Base-by-base conservation (phyloP, 495 filamentous ascomycete genomes). In the Annulohypoxylon nitens region DNA sequence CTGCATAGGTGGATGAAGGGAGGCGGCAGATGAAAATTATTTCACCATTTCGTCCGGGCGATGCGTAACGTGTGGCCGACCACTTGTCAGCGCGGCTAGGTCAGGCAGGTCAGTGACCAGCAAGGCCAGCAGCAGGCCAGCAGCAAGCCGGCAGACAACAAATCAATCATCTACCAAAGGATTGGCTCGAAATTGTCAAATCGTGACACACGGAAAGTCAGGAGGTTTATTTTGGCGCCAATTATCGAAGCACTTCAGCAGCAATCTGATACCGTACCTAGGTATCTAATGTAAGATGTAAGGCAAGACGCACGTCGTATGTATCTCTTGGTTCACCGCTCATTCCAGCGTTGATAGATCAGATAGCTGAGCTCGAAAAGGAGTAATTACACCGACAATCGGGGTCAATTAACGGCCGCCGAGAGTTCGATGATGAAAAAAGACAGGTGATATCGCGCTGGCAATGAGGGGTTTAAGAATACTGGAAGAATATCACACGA, bases 161-260 rank as follows among this genome's bases (percentile, higher is more conserved):
- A 67, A 74, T 70, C 67, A 70, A 48, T 70, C 23, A 23, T 18
- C 45, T 63, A 51, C 36, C 51, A 30, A 74, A 43, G 50, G 41
- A 53, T 47, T 70, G 55, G 57, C 61, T 50, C 55, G 18, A n/a
- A 36, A 55, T 58, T 34, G 63, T 70, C 43, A 48, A 48, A 74
- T 61, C 70, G 72, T 70, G 57, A 67, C 58, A 70, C 66, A 74
- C 64, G 72, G 67, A 67, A 60, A 64, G 67, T 70, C 72, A 61
- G 57, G 61, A 39, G 48, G 6, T 47, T 33, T 36, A 60, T 70
- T 70, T 30, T 53, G 62, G 71, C 61, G 71, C 71, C 71, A 69
- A 74, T 69, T 66, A 74, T 64, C 62, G 67, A 64, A 54, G 47
- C 55, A 54, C 30, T 47, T 62, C 23, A 30, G 57, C 33, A 41